Percentiles rank a stretch among this genome's conserved stretches.
These are phyloP conservation scores for Komagataella populi DNA, from an alignment of 805 yeast genomes.

Conservation along the genomic window DNA sequence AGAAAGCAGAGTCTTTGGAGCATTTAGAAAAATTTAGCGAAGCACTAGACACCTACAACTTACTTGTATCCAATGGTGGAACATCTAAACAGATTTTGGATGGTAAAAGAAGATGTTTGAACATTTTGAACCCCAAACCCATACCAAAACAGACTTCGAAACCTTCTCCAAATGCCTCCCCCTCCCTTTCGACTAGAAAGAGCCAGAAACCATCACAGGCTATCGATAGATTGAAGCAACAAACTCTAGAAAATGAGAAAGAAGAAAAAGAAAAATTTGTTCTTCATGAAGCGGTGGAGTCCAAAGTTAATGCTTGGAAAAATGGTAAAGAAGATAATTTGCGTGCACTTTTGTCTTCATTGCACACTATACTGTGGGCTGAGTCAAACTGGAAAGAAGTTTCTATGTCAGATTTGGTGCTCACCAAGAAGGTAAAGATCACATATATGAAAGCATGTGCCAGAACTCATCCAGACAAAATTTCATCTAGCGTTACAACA, in stretches of 20 bases:
- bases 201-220: conserved; percentile 13
- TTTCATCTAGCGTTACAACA: conserved; percentile 38
- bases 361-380: conserved; percentile 59
- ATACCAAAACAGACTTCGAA: conserved; percentile 11
- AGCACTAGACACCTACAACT: conserved; percentile 48
- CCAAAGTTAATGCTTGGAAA: conserved; percentile 47
- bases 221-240: conserved; percentile 34
- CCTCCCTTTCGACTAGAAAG: conserved; percentile 6
- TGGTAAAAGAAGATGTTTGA: conserved; percentile 68
- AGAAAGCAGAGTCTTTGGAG: conserved; percentile 79
- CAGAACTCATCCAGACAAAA: conserved; percentile 75
- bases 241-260: conserved; percentile 27
- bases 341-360: conserved; percentile 58
- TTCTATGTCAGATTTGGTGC: conserved; percentile 59
- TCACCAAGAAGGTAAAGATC: conserved; percentile 82
- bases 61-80: conserved; percentile 54
- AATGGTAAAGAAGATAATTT: conserved; percentile 69
- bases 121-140: conserved; percentile 43
- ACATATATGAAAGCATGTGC: conserved; percentile 73
- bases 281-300: conserved; percentile 51
- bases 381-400: conserved; percentile 55
- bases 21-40: conserved; percentile 55
- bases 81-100: conserved; percentile 55
- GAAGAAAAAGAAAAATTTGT: conserved; percentile 44
- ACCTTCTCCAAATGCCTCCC: conserved; percentile 9